A percentile compares a stretch with the other conserved stretches of the same genome.
phyloP scores from a whole-genome alignment of 1,284 basidiomycete species.

The Lignosus rhinocerotis region DNA sequence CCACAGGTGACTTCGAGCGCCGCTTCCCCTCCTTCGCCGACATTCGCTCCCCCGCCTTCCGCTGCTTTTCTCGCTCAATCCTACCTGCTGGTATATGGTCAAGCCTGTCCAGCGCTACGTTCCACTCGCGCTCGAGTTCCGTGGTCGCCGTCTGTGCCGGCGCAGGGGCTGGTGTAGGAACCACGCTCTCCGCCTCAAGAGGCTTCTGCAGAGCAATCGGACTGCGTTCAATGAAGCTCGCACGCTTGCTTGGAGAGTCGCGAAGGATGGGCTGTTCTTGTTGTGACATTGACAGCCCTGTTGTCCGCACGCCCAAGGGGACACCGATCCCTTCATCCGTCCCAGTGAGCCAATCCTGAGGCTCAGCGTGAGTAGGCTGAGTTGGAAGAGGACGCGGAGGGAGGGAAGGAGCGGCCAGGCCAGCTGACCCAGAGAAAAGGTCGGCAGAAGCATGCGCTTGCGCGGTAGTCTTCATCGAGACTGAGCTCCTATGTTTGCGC shows the following conservation, averaged over 20 bases:
- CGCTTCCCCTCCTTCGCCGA: constrained; percentile 9
- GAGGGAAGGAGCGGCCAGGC: constrained; percentile 20
- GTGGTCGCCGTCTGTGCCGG: constrained; percentile 15
- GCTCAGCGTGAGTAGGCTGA: constrained; percentile 21
- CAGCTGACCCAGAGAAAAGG: constrained; percentile 10
- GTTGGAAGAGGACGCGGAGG: constrained; percentile 26
- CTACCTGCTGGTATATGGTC: constrained; percentile 21
- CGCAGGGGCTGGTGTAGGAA: constrained; percentile 15
- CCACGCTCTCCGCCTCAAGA: constrained; percentile 48
- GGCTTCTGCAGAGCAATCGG: constrained; percentile 43
- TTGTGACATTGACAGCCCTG: constrained; percentile 8
- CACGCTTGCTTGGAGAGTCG: constrained; percentile 68
- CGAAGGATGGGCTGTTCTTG: constrained; percentile 50
- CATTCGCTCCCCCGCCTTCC: constrained; percentile 10
- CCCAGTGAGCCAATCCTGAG: constrained; percentile 75
- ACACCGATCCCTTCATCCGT: constrained; percentile 43
- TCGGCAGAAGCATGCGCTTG: constrained; percentile 13
- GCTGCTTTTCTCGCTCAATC: constrained; percentile 17
- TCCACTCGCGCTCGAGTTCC: constrained; percentile 24
- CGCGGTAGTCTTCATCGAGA: constrained; percentile 19
- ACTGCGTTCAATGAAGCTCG: constrained; percentile 61
- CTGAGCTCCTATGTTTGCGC: constrained; percentile 27
- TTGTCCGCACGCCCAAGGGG: constrained; percentile 5
- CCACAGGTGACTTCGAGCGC: constrained; percentile 22
- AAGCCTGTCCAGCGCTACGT: constrained; percentile 17